A percentile compares a stretch with the other conserved stretches of the same genome.
These are phyloP conservation scores for Peterozyma toletana DNA, from an alignment of 805 yeast genomes.

Conservation along the genomic window DNA sequence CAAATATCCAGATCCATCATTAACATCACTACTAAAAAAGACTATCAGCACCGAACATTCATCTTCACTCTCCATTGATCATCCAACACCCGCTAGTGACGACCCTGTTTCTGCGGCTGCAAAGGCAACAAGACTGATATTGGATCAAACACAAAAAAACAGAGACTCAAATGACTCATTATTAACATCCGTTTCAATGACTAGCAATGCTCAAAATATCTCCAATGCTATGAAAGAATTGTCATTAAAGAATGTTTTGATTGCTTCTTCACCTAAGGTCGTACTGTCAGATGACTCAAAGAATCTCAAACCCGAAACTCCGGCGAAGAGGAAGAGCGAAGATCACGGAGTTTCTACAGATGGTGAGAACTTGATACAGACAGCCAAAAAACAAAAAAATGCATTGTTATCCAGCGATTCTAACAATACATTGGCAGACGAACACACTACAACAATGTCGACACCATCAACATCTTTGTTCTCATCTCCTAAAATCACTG, in stretches of 20 bases:
- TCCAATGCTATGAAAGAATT: background rate
- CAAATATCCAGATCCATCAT: slow-evolving; percentile 13
- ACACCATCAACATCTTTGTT: no score
- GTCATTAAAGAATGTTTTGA: background rate
- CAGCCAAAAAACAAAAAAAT: slow-evolving; percentile 2
- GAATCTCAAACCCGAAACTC: no score
- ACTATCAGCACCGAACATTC: background rate
- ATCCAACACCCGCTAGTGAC: background rate
- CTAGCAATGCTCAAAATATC: background rate
- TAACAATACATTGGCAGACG: background rate
- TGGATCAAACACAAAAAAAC: slow-evolving; percentile 13
- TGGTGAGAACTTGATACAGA: background rate
- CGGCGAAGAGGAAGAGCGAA: slow-evolving; percentile 2
- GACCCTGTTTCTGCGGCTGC: slow-evolving; percentile 9
- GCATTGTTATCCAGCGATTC: background rate
- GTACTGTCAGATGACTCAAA: background rate
- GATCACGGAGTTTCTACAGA: background rate
- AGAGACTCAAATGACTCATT: no score
- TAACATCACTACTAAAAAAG: slow-evolving; percentile 11
- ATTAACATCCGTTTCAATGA: no score
- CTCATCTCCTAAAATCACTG: no score
- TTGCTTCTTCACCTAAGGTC: background rate
- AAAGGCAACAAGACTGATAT: slow-evolving; percentile 11
- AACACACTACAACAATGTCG: no score
- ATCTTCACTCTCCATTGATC: background rate